These are phyloP conservation scores for Phyllosticta capitalensis DNA, from an alignment of 2,329 filamentous ascomycete genomes.

Conservation along the genomic window DNA sequence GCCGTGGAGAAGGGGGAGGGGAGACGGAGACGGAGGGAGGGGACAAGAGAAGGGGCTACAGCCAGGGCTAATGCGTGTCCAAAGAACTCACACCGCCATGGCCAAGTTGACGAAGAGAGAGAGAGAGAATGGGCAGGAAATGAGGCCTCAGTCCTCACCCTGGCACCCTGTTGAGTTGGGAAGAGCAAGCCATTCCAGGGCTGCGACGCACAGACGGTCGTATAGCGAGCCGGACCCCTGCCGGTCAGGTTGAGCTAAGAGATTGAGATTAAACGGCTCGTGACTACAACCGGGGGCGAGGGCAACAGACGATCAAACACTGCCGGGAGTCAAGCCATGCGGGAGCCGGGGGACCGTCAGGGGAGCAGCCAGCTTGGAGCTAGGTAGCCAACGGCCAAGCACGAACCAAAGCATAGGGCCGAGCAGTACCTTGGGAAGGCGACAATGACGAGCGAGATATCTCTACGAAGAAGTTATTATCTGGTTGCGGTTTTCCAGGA, in stretches of 20 bases:
- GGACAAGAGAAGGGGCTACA: no score
- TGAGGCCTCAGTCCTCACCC: no score
- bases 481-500: no score
- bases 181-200: neutral
- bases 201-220: neutral
- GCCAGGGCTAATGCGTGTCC: no score
- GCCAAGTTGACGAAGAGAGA: neutral
- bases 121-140: conserved; percentile 6
- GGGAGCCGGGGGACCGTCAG: conserved; percentile 6
- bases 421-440: neutral
- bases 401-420: neutral
- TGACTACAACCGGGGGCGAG: conserved; percentile 4
- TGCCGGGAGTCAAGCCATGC: neutral
- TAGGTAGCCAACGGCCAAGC: conserved; percentile 5
- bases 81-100: conserved; percentile 10
- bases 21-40: no score
- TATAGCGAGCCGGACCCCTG: conserved; percentile 4
- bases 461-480: no score
- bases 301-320: conserved; percentile 9
- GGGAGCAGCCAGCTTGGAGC: no score
- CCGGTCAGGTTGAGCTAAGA: conserved; percentile 2
- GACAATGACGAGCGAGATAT: neutral
- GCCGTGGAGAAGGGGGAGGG: no score
- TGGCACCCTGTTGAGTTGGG: no score
- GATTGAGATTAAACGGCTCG: conserved; percentile 11